Conservation (phyloP, 2,329 filamentous ascomycete species). For the Sporothrix schenckii region DNA sequence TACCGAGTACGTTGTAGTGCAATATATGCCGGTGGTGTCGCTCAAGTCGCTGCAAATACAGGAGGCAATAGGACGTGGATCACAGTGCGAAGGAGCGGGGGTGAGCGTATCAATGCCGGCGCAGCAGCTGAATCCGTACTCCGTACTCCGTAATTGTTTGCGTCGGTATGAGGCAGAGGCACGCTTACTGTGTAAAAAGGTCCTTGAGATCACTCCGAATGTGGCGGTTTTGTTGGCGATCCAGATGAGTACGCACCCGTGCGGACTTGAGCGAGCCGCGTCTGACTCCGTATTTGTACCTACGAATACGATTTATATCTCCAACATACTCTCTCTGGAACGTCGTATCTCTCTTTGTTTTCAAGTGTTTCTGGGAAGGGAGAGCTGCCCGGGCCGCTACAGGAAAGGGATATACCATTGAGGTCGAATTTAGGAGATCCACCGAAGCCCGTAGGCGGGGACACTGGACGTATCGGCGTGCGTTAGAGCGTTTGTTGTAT, state of each 20-base stretch:
- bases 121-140: background rate
- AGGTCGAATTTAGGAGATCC: background rate
- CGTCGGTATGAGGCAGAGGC: background rate
- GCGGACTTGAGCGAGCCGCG: background rate
- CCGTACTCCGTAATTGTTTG: background rate
- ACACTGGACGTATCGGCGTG: background rate
- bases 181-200: background rate
- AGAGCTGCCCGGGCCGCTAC: slow-evolving; percentile 14
- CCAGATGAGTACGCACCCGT: slow-evolving; percentile 10
- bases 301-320: too few species aligned
- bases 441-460: background rate
- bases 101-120: slow-evolving; percentile 11
- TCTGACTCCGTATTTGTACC: background rate
- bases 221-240: background rate
- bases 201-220: background rate
- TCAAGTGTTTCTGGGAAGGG: slow-evolving; percentile 6
- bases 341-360: background rate
- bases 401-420: slow-evolving; percentile 2
- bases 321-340: background rate
- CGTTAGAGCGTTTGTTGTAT: background rate
- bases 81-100: background rate
- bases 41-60: background rate
- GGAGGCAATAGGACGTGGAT: too few species aligned
- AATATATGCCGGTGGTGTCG: background rate
- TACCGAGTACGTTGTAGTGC: background rate